These are phyloP conservation scores for Tylopilus sp. DNA, from an alignment of 1,284 basidiomycete species.

Conservation along the genomic window DNA sequence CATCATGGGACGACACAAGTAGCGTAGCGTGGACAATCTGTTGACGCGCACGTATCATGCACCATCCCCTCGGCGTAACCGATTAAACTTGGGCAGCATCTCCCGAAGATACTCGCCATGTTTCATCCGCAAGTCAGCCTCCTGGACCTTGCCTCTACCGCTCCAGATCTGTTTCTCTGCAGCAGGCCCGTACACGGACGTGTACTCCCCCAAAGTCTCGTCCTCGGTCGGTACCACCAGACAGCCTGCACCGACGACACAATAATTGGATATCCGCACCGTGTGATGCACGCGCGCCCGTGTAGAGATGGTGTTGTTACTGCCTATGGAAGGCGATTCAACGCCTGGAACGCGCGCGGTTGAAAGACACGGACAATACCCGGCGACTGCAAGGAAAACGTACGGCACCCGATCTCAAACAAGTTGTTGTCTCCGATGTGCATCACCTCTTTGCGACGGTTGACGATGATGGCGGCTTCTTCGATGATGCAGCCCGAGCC, in stretches of 20 bases:
- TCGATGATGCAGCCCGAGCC: slow-evolving; percentile 90
- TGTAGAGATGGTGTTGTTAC: slow-evolving; percentile 81
- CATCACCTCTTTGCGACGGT: slow-evolving; percentile 84
- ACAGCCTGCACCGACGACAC: slow-evolving; percentile 78
- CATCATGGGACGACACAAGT: neutral
- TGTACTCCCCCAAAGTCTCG: slow-evolving; percentile 79
- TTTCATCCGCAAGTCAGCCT: slow-evolving; percentile 78
- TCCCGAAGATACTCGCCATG: slow-evolving; percentile 89
- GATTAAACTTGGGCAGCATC: slow-evolving; percentile 85
- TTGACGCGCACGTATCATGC: slow-evolving; percentile 25
- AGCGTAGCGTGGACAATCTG: neutral
- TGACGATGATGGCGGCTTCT: slow-evolving; percentile 84
- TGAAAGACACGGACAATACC: no score
- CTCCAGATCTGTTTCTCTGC: slow-evolving; percentile 79
- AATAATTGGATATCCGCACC: slow-evolving; percentile 74
- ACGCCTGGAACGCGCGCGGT: slow-evolving; percentile 51
- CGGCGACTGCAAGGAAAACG: slow-evolving; percentile 31
- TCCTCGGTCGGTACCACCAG: slow-evolving; percentile 71
- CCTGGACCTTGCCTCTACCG: slow-evolving; percentile 80
- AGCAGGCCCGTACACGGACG: slow-evolving; percentile 77
- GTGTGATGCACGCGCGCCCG: slow-evolving; percentile 76
- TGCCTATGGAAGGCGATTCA: slow-evolving; percentile 79
- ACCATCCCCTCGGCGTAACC: slow-evolving; percentile 60
- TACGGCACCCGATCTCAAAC: slow-evolving; percentile 89
- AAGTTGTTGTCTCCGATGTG: slow-evolving; percentile 88